Conservation (phyloP, 257 asterid species). For the Buddleja alternifolia region DNA sequence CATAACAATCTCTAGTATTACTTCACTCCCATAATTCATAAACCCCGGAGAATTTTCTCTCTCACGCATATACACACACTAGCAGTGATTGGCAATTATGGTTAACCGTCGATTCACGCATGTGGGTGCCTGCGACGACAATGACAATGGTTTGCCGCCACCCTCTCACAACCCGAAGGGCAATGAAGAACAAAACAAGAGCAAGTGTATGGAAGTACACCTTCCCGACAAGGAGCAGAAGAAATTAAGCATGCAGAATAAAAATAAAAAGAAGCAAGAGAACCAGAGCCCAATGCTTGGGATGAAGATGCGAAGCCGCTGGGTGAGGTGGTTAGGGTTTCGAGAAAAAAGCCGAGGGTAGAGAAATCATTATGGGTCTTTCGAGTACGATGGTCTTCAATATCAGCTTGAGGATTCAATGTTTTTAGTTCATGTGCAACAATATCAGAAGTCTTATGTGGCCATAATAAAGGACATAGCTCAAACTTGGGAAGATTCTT, state of each 20-base stretch:
- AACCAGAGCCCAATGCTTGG: too few relatives aligned
- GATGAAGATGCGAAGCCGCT: conserved; percentile 65
- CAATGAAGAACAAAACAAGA: conserved; percentile 26
- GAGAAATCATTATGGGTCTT: conserved; percentile 51
- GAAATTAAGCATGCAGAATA: conserved; percentile 34
- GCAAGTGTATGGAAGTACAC: conserved; percentile 48
- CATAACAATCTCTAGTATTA: too few relatives aligned
- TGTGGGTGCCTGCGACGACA: conserved; percentile 65
- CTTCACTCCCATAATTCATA: too few relatives aligned
- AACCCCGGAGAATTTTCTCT: too few relatives aligned
- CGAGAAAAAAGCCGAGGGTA: conserved; percentile 80
- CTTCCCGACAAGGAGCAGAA: conserved; percentile 46
- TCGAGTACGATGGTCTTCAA: conserved; percentile 75
- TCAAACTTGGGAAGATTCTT: conserved; percentile 43
- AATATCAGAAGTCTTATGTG: conserved; percentile 78
- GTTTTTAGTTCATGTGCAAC: conserved; percentile 71
- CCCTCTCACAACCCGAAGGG: conserved; percentile 36
- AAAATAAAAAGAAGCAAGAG: conserved; percentile 40
- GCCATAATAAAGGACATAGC: conserved; percentile 91
- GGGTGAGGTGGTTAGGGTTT: conserved; percentile 67
- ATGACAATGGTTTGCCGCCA: conserved; percentile 38
- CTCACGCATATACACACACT: not conserved
- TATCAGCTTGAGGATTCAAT: conserved; percentile 89
- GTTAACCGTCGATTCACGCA: conserved; percentile 56
- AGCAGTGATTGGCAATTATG: too few relatives aligned